Percentiles rank a stretch among this genome's conserved stretches.
Conservation (phyloP, 495 filamentous ascomycete species). For the Jackrogersella minutella region DNA sequence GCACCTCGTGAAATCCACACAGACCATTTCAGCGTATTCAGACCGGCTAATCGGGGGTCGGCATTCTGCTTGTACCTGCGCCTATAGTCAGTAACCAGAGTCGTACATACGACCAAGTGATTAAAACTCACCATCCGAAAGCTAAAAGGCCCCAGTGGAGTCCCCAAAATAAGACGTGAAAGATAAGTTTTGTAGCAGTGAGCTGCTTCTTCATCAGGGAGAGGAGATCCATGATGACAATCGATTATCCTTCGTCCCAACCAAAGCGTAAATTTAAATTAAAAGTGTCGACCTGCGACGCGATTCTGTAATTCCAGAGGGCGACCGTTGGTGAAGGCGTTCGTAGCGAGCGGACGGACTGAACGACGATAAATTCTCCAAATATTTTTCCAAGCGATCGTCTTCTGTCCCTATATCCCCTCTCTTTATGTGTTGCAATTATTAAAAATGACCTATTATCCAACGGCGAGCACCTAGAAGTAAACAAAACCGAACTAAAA, state of each 20-base stretch:
- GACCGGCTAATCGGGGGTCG: constrained; percentile 70
- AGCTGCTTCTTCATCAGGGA: constrained; percentile 65
- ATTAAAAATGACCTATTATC: constrained; percentile 37
- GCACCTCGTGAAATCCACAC: constrained; percentile 97
- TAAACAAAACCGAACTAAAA: constrained; percentile 54
- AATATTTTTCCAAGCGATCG: constrained; percentile 22
- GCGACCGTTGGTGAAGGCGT: constrained; percentile 27
- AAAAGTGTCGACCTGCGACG: constrained; percentile 64
- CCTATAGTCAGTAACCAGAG: constrained; percentile 33
- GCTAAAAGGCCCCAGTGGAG: constrained; percentile 83
- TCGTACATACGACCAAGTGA: background rate
- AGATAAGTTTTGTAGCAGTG: constrained; percentile 72
- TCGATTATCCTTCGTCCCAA: constrained; percentile 33
- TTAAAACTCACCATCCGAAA: constrained; percentile 79
- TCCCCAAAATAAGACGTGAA: constrained; percentile 87
- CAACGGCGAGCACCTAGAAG: constrained; percentile 33
- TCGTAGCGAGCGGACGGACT: constrained; percentile 31
- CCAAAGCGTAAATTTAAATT: constrained; percentile 38
- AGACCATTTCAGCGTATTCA: constrained; percentile 85
- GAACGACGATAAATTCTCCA: constrained; percentile 22
- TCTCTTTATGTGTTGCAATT: constrained; percentile 20
- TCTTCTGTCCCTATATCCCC: constrained; percentile 17
- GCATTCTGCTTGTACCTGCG: constrained; percentile 77
- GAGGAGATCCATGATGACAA: constrained; percentile 52
- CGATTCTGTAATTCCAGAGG: constrained; percentile 34